Percentiles rank a stretch among this genome's conserved stretches.
phyloP scores from a whole-genome alignment of 257 asterid genomes.

The Ligustrum vulgare region DNA sequence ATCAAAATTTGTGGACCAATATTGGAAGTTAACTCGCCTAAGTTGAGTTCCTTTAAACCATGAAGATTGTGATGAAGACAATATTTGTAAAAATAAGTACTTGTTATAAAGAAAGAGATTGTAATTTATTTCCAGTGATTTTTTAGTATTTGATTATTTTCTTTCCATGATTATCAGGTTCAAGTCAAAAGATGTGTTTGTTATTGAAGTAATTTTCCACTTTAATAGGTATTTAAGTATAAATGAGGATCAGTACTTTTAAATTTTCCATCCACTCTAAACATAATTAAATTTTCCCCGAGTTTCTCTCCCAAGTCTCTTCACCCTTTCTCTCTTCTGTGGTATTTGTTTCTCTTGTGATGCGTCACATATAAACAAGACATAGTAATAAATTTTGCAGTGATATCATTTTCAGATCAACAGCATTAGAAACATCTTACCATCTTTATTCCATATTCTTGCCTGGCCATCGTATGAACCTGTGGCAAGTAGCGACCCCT shows the following conservation, averaged over 20 bases:
- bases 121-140: not conserved
- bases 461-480: constrained; percentile 99
- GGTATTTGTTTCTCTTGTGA: not conserved
- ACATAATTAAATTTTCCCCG: not conserved
- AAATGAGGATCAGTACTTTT: not conserved
- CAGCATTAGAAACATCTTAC: constrained; percentile 41
- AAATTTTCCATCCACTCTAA: not conserved
- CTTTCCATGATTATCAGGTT: not conserved
- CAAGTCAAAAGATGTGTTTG: not conserved
- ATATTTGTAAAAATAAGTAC: not conserved
- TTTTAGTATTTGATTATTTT: not conserved
- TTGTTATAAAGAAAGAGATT: not conserved
- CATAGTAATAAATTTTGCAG: not conserved
- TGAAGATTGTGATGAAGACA: not conserved
- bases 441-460: constrained; percentile 90
- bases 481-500: constrained; percentile 91
- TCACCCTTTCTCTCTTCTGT: not conserved
- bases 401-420: constrained; percentile 16
- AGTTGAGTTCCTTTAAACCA: not conserved
- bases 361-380: not conserved
- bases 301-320: not conserved
- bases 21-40: not conserved
- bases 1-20: not conserved
- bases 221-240: not conserved
- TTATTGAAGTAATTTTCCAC: not conserved